Percentiles rank a stretch among this genome's conserved stretches.
Conservation (phyloP, 306 rosid genomes). For the Mucuna pruriens region DNA sequence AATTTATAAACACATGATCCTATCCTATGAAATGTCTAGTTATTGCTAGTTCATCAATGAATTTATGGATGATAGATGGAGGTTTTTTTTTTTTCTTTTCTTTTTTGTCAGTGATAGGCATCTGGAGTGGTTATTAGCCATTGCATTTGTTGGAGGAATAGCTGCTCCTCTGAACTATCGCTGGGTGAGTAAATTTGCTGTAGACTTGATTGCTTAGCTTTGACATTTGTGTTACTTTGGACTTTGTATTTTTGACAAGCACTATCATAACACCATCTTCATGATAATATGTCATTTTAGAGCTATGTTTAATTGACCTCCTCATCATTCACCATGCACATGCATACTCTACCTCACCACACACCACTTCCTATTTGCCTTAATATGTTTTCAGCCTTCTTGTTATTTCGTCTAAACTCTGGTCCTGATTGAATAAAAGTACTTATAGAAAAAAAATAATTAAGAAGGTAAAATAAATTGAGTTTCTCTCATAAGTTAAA, state of each 20-base stretch:
- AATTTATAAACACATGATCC: neutral
- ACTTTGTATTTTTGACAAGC: slow-evolving; percentile 2
- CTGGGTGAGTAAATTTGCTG: slow-evolving; percentile 64
- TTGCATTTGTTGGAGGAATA: slow-evolving; percentile 85
- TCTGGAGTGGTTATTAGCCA: slow-evolving; percentile 88
- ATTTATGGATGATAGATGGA: neutral
- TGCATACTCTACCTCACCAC: neutral
- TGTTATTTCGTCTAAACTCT: neutral
- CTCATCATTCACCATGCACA: neutral
- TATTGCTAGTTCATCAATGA: neutral
- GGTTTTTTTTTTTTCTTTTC: neutral
- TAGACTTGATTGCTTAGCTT: neutral
- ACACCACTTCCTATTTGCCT: neutral
- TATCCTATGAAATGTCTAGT: neutral
- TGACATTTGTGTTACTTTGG: neutral
- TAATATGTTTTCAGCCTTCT: neutral
- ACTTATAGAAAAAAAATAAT: no score
- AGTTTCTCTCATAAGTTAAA: no score
- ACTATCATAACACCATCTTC: neutral
- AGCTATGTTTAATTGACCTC: neutral
- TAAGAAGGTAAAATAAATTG: no score
- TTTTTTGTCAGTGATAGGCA: slow-evolving; percentile 70
- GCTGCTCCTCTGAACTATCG: slow-evolving; percentile 88
- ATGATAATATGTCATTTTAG: slow-evolving; percentile 1
- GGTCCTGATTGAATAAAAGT: no score